Conservation (phyloP, 139 green algal species). For the Chlorella sorokiniana region DNA sequence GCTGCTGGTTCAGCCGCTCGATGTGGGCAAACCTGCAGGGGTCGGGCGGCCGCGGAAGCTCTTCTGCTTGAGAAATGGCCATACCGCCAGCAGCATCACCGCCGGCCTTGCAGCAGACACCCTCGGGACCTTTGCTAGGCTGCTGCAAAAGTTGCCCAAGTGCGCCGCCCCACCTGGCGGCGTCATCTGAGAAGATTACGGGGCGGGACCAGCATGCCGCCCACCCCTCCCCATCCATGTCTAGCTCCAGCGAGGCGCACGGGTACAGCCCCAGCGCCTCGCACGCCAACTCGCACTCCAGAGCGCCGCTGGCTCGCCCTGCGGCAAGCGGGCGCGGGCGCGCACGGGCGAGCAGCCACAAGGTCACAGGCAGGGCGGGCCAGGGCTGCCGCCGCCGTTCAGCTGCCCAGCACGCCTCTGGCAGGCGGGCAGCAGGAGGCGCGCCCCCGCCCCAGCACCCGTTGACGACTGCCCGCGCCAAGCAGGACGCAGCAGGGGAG, state of each 20-base stretch:
- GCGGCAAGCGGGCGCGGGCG: not conserved
- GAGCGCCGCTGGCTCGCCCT: constrained; percentile 1
- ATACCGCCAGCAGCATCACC: not conserved
- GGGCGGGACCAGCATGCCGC: constrained; percentile 43
- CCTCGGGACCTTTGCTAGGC: no score
- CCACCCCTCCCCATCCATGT: constrained; percentile 46
- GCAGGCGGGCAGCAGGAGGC: no score
- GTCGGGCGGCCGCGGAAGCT: not conserved
- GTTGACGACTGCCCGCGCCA: no score
- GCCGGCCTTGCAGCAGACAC: not conserved
- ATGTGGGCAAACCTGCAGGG: constrained; percentile 47
- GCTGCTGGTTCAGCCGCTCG: constrained; percentile 50
- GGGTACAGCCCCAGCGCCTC: constrained; percentile 47
- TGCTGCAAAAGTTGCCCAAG: no score
- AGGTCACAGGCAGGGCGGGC: not conserved
- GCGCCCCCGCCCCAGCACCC: no score
- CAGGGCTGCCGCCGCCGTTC: no score
- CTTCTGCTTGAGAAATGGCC: not conserved
- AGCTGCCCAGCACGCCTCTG: no score
- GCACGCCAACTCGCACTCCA: constrained; percentile 49
- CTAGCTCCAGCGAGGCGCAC: constrained; percentile 12
- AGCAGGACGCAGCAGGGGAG: not conserved
- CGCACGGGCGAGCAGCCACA: not conserved
- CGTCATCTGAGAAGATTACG: constrained; percentile 73
- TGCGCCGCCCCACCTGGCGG: constrained; percentile 31